Evolutionary conservation across 257 asterid genomes (phyloP), one percentile per base, ranked within the genome.

Genomic region (Eustoma russellianum): DNA sequence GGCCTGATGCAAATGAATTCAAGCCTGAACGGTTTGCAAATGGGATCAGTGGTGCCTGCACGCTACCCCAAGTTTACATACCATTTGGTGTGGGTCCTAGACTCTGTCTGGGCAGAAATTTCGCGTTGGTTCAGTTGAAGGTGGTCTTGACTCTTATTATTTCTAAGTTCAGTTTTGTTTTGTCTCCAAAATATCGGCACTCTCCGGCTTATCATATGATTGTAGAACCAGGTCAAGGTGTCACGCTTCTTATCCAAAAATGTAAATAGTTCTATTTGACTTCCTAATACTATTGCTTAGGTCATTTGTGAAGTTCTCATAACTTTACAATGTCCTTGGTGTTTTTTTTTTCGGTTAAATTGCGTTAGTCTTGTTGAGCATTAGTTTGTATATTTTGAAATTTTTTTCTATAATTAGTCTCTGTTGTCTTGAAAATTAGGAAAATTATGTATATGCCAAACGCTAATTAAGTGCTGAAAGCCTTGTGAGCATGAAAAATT

Each of bases 31-130:
- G 96, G 12, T 84, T 84, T 17, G 73, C 72, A 5, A 66, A 85
- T 34, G 97, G 94, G 8, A 66, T 82, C 24, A 74, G 78, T 0
- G 70, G 65, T 13, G 97, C 93, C 1, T 83, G 96, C 70, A 84
- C 77, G 33, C 28, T 77, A 48, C 87, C 92, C 2, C 96, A 79
- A 60, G 89, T 68, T 14, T 88, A 82, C 50, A 75, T 88, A 17
- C 97, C 97, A 0, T 88, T 84, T 41, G 95, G 93, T 5, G 41
- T 88, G 16, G 97, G 95, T 9, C 95, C 97, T 1, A 61, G 97
- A 51, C 58, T 88, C 44, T 88, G 97, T 41, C 55, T 88, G 0
- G 97, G 97, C 45, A 57, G 76, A 14, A 83, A 85, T 60, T 82
- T 88, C 18, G 95, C 97, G 0, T 64, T 88, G 59, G 83, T 47